Conservation (phyloP, 768 basidiomycete species). For the Suillus tomentosus region DNA sequence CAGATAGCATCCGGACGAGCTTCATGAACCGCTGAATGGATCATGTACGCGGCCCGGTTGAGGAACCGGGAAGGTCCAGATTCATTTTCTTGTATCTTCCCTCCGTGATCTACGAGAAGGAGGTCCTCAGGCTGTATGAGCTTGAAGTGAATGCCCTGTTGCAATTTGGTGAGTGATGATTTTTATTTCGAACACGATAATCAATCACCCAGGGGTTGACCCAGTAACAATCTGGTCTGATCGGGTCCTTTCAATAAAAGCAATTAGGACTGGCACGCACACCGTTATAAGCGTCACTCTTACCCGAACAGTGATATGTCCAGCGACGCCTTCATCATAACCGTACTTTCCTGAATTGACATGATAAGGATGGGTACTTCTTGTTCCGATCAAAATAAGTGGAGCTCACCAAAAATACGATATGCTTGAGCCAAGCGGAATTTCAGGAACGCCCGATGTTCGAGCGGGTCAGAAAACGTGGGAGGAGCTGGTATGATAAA, state of each 20-base stretch:
- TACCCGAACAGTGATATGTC: conserved; percentile 51
- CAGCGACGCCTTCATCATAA: conserved; percentile 50
- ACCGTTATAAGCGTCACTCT: background rate
- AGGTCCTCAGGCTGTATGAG: conserved; percentile 46
- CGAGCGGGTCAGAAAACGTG: conserved; percentile 34
- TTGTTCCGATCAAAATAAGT: background rate
- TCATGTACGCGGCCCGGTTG: conserved; percentile 42
- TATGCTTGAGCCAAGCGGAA: conserved; percentile 48
- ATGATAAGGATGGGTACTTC: conserved; percentile 19
- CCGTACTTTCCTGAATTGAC: conserved; percentile 30
- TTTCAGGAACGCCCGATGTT: conserved; percentile 46
- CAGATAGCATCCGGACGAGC: conserved; percentile 39
- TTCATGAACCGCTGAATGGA: conserved; percentile 36
- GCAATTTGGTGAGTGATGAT: background rate
- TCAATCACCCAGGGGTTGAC: conserved; percentile 45
- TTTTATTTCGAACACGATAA: background rate
- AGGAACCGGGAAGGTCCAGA: conserved; percentile 35
- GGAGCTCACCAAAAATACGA: conserved; percentile 43
- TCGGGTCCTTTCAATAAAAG: conserved; percentile 34
- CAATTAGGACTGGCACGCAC: background rate
- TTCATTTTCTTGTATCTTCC: conserved; percentile 32
- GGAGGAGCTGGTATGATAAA: conserved; percentile 17
- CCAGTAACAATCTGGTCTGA: conserved; percentile 47
- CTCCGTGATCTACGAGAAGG: conserved; percentile 45
- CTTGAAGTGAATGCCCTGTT: conserved; percentile 46